Evolutionary conservation across 345 rosid species (phyloP), one percentile per base, ranked within the genome.

Genomic region (Bruguiera parviflora): DNA sequence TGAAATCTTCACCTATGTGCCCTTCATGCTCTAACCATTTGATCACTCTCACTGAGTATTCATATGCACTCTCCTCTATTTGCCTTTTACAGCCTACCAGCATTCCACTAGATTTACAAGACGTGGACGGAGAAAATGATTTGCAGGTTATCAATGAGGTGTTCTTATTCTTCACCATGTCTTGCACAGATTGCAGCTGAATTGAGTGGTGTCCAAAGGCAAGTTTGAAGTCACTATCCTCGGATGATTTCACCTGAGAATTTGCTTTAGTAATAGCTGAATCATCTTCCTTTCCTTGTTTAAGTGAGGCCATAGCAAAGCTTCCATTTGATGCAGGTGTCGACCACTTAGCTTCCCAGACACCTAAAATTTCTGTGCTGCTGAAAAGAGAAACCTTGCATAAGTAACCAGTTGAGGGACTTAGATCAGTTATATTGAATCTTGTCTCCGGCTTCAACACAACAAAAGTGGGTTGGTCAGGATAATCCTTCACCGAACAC

Each of bases 1-100:
- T 79, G 61, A 87, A 85, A 52, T 78, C 78, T 71, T 75, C 81
- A 11, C 72, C 66, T 49, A 87, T 77, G 55, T 83, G 77, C 65
- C 88, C 88, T 72, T 75, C 63, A 7, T 56, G 77, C 78, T 86
- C 88, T 73, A 85, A 69, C 89, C 82, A 82, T 64, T 83, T 85
- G 46, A 75, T 65, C 13, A 72, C 79, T 68, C 88, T 69, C 15
- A 85, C 85, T 29, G 76, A 80, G 66, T 77, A 83, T 9, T 83
- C 84, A 4, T 78, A 84, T 35, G 73, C 71, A 73, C 81, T 75
- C 82, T 87, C 87, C 24, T 67, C 82, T 31, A n/a, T 15, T 56
- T 43, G 74, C 76, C 73, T 81, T 79, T 58, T 71, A 51, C 77
- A 80, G 37, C 62, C 46, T 63, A 69, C 77, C 35, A 37, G 71